phyloP scores from a whole-genome alignment of 345 rosid genomes.

The Ceriops tagal region DNA sequence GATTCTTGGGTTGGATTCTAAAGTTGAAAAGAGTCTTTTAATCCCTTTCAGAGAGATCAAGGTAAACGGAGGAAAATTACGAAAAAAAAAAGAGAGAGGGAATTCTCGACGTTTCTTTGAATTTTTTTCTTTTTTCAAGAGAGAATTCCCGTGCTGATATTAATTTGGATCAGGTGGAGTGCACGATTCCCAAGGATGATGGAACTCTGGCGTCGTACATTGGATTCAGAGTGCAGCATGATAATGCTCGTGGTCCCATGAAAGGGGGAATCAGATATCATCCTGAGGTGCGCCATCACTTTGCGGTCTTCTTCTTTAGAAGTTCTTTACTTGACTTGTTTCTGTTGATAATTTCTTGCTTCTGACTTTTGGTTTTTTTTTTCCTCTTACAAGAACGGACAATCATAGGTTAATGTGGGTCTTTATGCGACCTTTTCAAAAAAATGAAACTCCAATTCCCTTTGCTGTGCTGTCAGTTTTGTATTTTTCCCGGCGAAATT shows the following conservation, averaged over 20 bases:
- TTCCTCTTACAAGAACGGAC: too few species aligned
- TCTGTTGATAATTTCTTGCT: background rate
- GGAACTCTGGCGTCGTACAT: conserved; percentile 81
- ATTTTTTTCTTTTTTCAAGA: background rate
- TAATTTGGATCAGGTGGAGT: conserved; percentile 65
- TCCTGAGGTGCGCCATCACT: conserved; percentile 60
- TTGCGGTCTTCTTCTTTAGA: background rate
- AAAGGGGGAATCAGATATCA: conserved; percentile 99
- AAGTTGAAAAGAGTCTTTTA: conserved; percentile 80
- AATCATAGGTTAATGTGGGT: too few species aligned
- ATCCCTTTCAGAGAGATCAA: conserved; percentile 98
- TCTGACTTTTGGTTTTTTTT: background rate
- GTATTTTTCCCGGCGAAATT: too few species aligned
- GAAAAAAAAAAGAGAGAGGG: too few species aligned
- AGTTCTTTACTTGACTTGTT: background rate
- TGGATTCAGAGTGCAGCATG: conserved; percentile 97
- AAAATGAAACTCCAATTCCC: too few species aligned
- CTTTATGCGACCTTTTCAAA: too few species aligned
- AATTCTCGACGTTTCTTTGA: background rate
- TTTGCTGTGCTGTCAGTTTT: too few species aligned
- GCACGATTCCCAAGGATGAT: conserved; percentile 96
- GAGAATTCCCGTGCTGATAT: background rate
- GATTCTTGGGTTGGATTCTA: conserved; percentile 87
- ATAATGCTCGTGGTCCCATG: conserved; percentile 99
- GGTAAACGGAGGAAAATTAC: conserved; percentile 23